These are phyloP conservation scores for Galeopsis tetrahit DNA, from an alignment of 257 asterid genomes.

Conservation along the genomic window DNA sequence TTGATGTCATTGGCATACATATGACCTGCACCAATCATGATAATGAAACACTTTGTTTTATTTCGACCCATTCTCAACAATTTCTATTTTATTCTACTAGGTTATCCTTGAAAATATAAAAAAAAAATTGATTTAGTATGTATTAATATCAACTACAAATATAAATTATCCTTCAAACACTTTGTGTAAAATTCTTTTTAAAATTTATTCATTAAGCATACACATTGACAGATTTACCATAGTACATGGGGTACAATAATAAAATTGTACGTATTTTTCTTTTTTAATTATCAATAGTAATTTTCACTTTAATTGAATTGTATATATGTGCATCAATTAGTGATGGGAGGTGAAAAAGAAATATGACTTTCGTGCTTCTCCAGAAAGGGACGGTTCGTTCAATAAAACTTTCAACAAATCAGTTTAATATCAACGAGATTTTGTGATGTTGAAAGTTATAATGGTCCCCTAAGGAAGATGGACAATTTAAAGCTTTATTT, in stretches of 20 bases:
- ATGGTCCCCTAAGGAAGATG: constrained; percentile 28
- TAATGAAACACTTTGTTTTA: neutral
- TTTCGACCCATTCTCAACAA: neutral
- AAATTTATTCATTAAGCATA: neutral
- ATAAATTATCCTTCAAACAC: too few species aligned
- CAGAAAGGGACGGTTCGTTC: constrained; percentile 28
- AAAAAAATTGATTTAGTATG: neutral
- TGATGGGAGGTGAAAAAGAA: neutral
- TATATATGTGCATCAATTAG: neutral
- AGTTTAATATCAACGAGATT: constrained; percentile 5
- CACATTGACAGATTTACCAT: too few species aligned
- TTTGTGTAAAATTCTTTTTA: too few species aligned
- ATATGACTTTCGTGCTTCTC: constrained; percentile 25
- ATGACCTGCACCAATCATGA: neutral
- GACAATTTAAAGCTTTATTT: neutral
- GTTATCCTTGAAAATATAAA: neutral
- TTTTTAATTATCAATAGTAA: neutral
- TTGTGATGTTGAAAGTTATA: constrained; percentile 20
- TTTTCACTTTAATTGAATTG: too few species aligned
- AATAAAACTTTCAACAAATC: neutral
- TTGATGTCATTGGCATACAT: neutral
- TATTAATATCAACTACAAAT: neutral
- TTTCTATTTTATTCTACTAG: neutral
- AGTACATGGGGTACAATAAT: too few species aligned
- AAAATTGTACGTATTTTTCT: too few species aligned